Evolutionary conservation across 176 grass and related monocot genomes (phyloP).

Genomic region (Carex pumila): DNA sequence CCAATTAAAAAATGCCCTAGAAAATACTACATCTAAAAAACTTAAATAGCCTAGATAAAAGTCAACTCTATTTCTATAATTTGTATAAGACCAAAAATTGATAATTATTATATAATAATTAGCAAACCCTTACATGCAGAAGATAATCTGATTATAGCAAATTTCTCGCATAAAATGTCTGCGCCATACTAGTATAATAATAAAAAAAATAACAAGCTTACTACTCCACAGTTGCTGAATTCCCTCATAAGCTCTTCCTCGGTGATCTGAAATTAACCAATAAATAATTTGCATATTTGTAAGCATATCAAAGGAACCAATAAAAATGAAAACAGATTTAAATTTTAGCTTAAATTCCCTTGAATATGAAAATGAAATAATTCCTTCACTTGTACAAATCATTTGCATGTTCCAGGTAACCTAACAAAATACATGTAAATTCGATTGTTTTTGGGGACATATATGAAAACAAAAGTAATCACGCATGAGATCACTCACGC

Average conservation of each 20-base stretch:
- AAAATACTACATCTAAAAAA: not conserved
- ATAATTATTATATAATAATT: not conserved
- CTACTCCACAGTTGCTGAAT: not conserved
- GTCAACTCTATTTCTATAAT: not conserved
- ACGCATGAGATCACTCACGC: too few relatives aligned
- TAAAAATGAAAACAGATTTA: not conserved
- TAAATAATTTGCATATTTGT: not conserved
- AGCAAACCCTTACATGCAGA: not conserved
- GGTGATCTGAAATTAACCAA: constrained; percentile 14
- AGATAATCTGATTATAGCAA: not conserved
- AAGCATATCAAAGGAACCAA: not conserved
- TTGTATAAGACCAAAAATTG: not conserved
- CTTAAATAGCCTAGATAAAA: not conserved
- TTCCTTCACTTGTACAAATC: not conserved
- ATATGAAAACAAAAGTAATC: not conserved
- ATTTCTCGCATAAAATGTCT: not conserved
- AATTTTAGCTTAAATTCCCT: not conserved
- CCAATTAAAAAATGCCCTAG: not conserved
- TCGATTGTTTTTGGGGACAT: not conserved
- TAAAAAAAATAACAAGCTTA: not conserved
- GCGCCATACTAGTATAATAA: not conserved
- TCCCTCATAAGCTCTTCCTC: not conserved
- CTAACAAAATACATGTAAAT: not conserved
- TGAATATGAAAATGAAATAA: not conserved
- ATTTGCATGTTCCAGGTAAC: not conserved